Base-by-base conservation (phyloP, 2,329 filamentous ascomycete genomes). In the Nectriaceae sp. region DNA sequence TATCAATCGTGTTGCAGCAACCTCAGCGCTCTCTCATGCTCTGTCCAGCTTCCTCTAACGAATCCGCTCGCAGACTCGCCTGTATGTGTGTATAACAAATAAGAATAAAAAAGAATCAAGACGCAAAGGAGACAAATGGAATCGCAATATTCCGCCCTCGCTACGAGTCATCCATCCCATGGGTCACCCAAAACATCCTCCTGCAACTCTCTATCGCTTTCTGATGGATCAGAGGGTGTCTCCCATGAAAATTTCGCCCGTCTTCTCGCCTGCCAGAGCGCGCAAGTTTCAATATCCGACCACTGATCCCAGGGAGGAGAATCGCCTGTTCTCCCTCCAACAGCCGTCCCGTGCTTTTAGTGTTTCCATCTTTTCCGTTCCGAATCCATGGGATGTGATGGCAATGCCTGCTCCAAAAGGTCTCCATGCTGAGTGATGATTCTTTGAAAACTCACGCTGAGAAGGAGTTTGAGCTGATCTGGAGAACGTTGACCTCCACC, bases 71-170 rank as follows among this genome's bases (percentile, higher is more conserved):
- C 66, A 66, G 64, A 61, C 63, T 59, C 58, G 47, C 42, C 57
- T 60, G 62, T 64, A 63, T 63, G 59, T 61, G 58, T 67, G 59
- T 66, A 65, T 65, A 66, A 65, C 60, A 59, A 63, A 47, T 45
- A 63, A 50, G 52, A 55, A 56, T 47, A 52, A 56, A 49, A 60
- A 57, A 59, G 52, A 57, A 53, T 53, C 44, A 56, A 57, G 48
- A 56, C 49, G 57, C 48, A 55, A 60, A 52, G 50, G 49, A 60
- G 53, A 64, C 58, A 67, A 63, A 65, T 60, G 63, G 57, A 62
- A 65, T 52, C 60, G 47, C 57, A 62, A 56, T 47, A 55, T 43
- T 49, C 49, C 47, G 42, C 46, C 48, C 47, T 43, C 53, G 35
- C 37, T 44, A 53, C 57, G 47, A 50, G 40, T 52, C 52, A 56